Evolutionary conservation across 495 filamentous ascomycete species (phyloP).

Genomic region (Chlorociboria aeruginascens): DNA sequence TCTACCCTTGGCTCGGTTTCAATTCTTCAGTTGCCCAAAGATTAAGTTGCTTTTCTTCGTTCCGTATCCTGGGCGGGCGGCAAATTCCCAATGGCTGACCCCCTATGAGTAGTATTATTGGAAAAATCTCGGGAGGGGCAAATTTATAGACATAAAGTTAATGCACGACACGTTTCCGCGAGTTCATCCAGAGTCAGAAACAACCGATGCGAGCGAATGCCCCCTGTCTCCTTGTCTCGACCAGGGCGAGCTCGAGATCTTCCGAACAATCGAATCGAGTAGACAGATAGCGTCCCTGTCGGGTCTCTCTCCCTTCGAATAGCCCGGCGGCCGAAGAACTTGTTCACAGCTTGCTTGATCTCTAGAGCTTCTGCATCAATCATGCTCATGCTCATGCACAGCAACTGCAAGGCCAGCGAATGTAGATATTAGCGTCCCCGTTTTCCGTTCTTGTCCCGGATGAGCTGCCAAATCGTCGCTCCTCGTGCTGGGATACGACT

Average conservation of each 20-base stretch:
- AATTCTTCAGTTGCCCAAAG: too few species aligned
- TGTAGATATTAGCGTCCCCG: background rate
- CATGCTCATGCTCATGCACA: background rate
- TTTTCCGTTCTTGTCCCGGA: background rate
- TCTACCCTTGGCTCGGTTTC: too few species aligned
- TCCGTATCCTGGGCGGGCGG: too few species aligned
- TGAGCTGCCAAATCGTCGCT: background rate
- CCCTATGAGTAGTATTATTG: too few species aligned
- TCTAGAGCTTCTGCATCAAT: background rate
- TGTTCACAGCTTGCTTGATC: conserved; percentile 7
- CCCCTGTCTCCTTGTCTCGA: too few species aligned
- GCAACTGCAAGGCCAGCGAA: conserved; percentile 9
- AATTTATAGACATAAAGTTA: too few species aligned
- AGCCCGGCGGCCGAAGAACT: background rate
- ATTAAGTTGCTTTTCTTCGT: too few species aligned
- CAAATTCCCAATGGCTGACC: too few species aligned
- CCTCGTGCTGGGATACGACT: background rate
- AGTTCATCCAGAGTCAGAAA: too few species aligned
- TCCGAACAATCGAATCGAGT: background rate
- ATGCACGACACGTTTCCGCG: too few species aligned
- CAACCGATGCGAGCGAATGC: background rate
- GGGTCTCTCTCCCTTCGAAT: background rate
- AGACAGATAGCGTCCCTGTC: background rate
- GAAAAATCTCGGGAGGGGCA: too few species aligned
- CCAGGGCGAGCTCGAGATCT: too few species aligned